Conservation (phyloP, 2,329 filamentous ascomycete genomes). For the Aspergillus fijiensis region DNA sequence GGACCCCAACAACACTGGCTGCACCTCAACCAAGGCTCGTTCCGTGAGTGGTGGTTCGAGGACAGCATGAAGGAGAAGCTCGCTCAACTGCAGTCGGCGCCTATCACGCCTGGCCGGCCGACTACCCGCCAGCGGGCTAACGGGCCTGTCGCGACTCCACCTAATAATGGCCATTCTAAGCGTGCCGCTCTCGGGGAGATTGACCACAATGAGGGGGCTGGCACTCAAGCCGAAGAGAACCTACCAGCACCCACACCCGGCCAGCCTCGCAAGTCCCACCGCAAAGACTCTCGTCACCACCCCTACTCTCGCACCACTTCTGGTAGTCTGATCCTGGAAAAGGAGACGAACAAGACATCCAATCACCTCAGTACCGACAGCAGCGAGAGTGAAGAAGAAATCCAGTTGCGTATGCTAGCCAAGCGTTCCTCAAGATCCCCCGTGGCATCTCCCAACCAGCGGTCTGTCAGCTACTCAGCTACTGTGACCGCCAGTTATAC, state of each 20-base stretch:
- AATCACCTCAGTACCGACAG: constrained; percentile 60
- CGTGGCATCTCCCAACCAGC: constrained; percentile 61
- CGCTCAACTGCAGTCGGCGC: constrained; percentile 63
- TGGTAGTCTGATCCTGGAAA: constrained; percentile 40
- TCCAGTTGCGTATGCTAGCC: constrained; percentile 71
- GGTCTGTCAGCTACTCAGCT: constrained; percentile 73
- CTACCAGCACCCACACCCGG: constrained; percentile 93
- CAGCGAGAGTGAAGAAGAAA: constrained; percentile 77
- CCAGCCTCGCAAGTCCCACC: constrained; percentile 85
- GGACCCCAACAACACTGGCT: constrained; percentile 99
- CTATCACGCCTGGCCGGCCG: constrained; percentile 54
- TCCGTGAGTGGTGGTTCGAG: constrained; percentile 96
- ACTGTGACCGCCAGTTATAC: constrained; percentile 69
- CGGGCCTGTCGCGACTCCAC: constrained; percentile 76
- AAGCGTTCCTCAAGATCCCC: constrained; percentile 65
- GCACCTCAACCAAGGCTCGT: constrained; percentile 91
- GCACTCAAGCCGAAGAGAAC: constrained; percentile 67
- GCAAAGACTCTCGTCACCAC: constrained; percentile 71
- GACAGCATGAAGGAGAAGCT: constrained; percentile 78
- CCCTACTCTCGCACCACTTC: constrained; percentile 64
- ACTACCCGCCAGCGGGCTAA: constrained; percentile 62
- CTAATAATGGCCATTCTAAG: constrained; percentile 71
- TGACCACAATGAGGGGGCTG: constrained; percentile 68
- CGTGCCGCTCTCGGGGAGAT: constrained; percentile 92
- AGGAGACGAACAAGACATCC: constrained; percentile 27